Evolutionary conservation across 2,329 filamentous ascomycete genomes (phyloP), one percentile per base, ranked within the genome.

Genomic region (Teratosphaeria viscida): DNA sequence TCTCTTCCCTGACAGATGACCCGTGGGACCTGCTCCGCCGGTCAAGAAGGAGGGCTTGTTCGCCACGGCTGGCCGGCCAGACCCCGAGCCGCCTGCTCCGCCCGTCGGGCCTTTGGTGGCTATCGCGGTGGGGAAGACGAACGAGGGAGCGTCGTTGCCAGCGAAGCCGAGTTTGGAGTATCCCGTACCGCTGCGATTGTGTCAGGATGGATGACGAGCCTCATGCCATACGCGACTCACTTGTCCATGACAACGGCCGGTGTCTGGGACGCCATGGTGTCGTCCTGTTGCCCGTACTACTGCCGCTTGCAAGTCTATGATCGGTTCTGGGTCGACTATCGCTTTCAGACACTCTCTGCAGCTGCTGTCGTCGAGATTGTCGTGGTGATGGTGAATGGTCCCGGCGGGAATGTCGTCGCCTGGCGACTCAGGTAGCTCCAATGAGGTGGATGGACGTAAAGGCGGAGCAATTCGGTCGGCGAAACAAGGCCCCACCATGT

Each of bases 201-300:
- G 59, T 71, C 64, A 69, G 67, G 65, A 60, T 59, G 14, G 32
- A 55, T 27, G 23, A 7, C 34, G 16, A 27, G 52, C 55, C 32
- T 29, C 39, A 47, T 57, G 54, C 43, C 55, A 35, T 29, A 16
- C 32, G 55, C 55, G 49, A 59, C 66, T 60, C 87, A 96, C 94
- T 99, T 99, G 94, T 99, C 94, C 92, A 99, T 99, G 90, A 99
- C 94, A 96, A 99, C 94, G 89, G 94, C 94, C 72, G 94, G 94
- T 75, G 94, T 97, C 85, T 97, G 92, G 80, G 89, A 88, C 74
- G 94, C 92, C 94, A 99, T 99, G 70, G 74, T 81, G 63, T 63
- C 58, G 32, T 29, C 11, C 29, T 55, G 16, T 55, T 56, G 43
- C 19, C 43, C 5, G 16, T 23, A 6, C 19, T n/a, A 49, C 6